Evolutionary conservation across 441 rosid species (phyloP).

Genomic region (Dalechampia spathulata): DNA sequence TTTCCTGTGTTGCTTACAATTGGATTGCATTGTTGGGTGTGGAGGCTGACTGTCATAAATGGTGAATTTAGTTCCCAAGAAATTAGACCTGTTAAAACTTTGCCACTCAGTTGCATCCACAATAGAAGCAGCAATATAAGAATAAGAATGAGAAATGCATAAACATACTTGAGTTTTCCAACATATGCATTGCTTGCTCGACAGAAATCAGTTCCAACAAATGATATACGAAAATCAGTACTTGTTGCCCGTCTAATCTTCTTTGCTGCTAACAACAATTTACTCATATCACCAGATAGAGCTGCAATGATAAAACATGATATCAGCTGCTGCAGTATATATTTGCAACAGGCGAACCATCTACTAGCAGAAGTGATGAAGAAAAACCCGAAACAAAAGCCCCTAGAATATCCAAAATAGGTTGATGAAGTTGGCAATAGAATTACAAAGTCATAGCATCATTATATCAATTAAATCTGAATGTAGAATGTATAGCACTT

Average conservation of each 20-base stretch:
- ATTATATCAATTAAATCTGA: not conserved
- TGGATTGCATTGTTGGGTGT: slow-evolving; percentile 23
- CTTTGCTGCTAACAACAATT: slow-evolving; percentile 72
- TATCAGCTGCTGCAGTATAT: not conserved
- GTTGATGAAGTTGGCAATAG: not conserved
- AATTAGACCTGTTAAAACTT: slow-evolving; percentile 66
- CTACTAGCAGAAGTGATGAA: not conserved
- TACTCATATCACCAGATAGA: slow-evolving; percentile 71
- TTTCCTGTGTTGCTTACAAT: slow-evolving; percentile 26
- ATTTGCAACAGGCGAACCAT: not conserved
- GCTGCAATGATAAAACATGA: slow-evolving; percentile 33
- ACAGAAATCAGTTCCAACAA: slow-evolving; percentile 57
- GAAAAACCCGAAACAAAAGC: not conserved
- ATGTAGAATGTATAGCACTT: not conserved
- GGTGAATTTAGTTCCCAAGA: slow-evolving; percentile 83
- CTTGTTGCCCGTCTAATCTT: slow-evolving; percentile 60
- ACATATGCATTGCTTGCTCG: slow-evolving; percentile 45
- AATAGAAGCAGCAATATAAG: slow-evolving; percentile 4
- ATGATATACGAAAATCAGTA: slow-evolving; percentile 66
- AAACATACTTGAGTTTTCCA: slow-evolving; percentile 66
- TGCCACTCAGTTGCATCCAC: slow-evolving; percentile 12
- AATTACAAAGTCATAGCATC: not conserved
- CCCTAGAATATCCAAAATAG: not conserved
- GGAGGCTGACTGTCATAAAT: slow-evolving; percentile 61
- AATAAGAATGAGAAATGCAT: not conserved